Evolutionary conservation across 2,329 filamentous ascomycete species (phyloP), one percentile per base, ranked within the genome.

Genomic region (Fonsecaea monophora): DNA sequence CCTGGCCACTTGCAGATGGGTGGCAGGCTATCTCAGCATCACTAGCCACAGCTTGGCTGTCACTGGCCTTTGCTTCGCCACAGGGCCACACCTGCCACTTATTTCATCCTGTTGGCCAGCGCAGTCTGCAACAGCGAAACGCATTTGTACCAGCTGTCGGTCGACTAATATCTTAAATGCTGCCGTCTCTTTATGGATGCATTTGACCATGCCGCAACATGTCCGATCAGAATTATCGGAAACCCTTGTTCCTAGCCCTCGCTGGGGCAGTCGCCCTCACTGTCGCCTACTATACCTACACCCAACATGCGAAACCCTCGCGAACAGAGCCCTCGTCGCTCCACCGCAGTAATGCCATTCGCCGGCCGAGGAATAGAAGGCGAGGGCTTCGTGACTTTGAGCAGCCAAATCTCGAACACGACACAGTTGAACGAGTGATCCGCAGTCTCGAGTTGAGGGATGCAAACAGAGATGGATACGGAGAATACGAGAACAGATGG

Each of bases 41-140:
- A 90, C 88, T 89, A 94, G 53, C 53, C 53, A 50, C 45, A 50
- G 45, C 18, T 50, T 50, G 45, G 45, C 45, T 50, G 3, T 50
- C 3, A 21, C 18, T 25, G 45, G n/a, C 42, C 18, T 18, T 48
- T 30, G 45, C 30, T 3, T 32, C 30, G 30, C 30, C 30, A 32
- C 30, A 32, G 30, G 0, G 30, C 45, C 45, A 50, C 45, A 50
- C n/a, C 21, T 25, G 45, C 45, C 18, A 50, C 42, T 45, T 42
- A 42, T 42, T 42, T 42, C 38, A 38, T 25, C 3, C 10, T 3
- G n/a, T 48, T 18, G 40, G 13, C 40, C 40, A n/a, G 4, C 45
- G 9, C 18, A 50, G 21, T 30, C 45, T 50, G 45, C 8, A 18
- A 50, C 18, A 30, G 6, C 10, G 45, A 50, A 50, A 8, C 12